Evolutionary conservation across 2,329 filamentous ascomycete genomes (phyloP), one percentile per base, ranked within the genome.

Genomic region (Ustulina deusta): DNA sequence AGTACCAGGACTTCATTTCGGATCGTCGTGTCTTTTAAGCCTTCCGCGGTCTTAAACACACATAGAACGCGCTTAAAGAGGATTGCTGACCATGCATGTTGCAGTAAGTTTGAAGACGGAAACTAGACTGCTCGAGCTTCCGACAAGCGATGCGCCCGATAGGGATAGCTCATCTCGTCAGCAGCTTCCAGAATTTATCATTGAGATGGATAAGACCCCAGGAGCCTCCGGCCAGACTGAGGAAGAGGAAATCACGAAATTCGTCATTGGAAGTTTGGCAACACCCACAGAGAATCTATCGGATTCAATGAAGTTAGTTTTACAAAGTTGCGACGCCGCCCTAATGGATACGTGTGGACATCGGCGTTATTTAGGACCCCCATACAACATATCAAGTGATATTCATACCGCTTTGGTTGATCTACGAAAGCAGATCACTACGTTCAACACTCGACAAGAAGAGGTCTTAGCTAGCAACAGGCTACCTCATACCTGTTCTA

Each of bases 321-420:
- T 88, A 32, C 75, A 77, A 55, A 77, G 80, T 64, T 86, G 84
- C 61, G 84, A 88, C 74, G 85, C 84, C 4, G 82, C 82, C 4
- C 71, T 89, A 36, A 86, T 88, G 84, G 81, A 83, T 11, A 81
- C 87, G 69, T 85, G 85, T 29, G 84, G 85, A 2, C 81, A 85
- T 73, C 79, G 85, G 55, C 78, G 77, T 52, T 79, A 83, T 69
- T 78, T 87, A 4, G 83, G 85, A 0, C 84, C 84, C 25, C 71
- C 81, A 4, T 62, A 71, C 36, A 76, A 80, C 6, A 74, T 83
- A 17, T 83, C 83, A 0, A 80, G 79, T 11, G 82, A 85, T 70
- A 75, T 85, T 10, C 63, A 77, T 2, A 77, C 78, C 3, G 73
- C 81, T 1, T 74, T 84, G 17, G 73, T 79, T 6, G 78, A 79